Evolutionary conservation across 257 asterid species (phyloP).

Genomic region (Leonotis leonurus): DNA sequence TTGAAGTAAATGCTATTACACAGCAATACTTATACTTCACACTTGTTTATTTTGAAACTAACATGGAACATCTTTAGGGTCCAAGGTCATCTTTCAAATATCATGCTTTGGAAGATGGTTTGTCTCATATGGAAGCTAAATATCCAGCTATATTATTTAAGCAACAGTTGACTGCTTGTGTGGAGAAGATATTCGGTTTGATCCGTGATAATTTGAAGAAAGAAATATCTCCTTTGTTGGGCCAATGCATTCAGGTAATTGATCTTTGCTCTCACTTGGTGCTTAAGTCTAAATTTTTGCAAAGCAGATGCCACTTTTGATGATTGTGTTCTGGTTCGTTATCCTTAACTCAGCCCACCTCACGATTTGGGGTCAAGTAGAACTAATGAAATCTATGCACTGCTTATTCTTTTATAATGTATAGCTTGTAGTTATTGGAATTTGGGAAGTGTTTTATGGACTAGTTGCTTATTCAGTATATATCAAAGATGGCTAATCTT

Average conservation of each 20-base stretch:
- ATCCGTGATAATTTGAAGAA: conserved; percentile 97
- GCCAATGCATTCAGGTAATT: conserved; percentile 85
- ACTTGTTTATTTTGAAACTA: conserved; percentile 13
- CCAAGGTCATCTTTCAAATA: conserved; percentile 59
- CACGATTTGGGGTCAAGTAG: neutral
- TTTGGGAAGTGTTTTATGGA: neutral
- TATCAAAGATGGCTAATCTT: neutral
- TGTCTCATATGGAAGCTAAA: conserved; percentile 87
- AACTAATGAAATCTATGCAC: neutral
- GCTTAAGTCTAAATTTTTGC: neutral
- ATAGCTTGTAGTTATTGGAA: neutral
- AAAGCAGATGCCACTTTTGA: neutral
- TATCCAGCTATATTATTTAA: conserved; percentile 85
- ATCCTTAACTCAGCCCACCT: neutral
- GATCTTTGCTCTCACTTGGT: neutral
- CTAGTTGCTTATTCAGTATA: neutral
- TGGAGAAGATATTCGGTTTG: conserved; percentile 92
- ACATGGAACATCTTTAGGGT: conserved; percentile 33
- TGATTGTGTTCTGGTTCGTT: neutral
- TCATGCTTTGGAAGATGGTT: conserved; percentile 67
- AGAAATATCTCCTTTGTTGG: conserved; percentile 84
- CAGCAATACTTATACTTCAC: neutral
- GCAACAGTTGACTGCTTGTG: conserved; percentile 92
- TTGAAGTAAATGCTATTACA: neutral
- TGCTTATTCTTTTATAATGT: neutral